Evolutionary conservation across 2,329 filamentous ascomycete species (phyloP).

Genomic region (Trichophaea hybrida): DNA sequence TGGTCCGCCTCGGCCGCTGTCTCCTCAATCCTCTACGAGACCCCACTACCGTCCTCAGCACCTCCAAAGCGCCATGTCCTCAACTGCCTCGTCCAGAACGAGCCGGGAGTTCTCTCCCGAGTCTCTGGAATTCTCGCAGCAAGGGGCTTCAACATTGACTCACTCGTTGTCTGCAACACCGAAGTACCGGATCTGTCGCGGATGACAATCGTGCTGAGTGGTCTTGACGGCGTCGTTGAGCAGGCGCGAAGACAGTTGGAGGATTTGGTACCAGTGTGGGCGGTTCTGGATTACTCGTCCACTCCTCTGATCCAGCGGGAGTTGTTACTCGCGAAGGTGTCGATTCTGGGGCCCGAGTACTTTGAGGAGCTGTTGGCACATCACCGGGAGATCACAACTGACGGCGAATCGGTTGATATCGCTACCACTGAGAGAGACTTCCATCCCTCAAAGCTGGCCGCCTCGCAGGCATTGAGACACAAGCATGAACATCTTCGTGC

Average conservation of each 20-base stretch:
- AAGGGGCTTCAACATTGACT: slow-evolving; percentile 98
- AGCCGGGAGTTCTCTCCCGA: slow-evolving; percentile 90
- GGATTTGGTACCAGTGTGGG: slow-evolving; percentile 95
- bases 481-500: slow-evolving; percentile 96
- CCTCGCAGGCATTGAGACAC: slow-evolving; percentile 78
- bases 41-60: slow-evolving; percentile 63
- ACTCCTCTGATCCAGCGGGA: slow-evolving; percentile 91
- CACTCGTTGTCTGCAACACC: slow-evolving; percentile 90
- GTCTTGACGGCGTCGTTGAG: slow-evolving; percentile 93
- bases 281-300: slow-evolving; percentile 87
- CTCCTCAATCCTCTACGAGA: slow-evolving; percentile 98
- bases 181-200: slow-evolving; percentile 92
- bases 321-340: slow-evolving; percentile 87
- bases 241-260: slow-evolving; percentile 91
- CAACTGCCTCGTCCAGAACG: slow-evolving; percentile 97
- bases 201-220: slow-evolving; percentile 96
- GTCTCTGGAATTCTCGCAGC: slow-evolving; percentile 93
- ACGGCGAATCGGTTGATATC: slow-evolving; percentile 31
- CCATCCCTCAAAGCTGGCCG: slow-evolving; percentile 74
- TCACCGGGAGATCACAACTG: slow-evolving; percentile 71
- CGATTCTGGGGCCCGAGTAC: slow-evolving; percentile 91
- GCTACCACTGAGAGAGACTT: slow-evolving; percentile 51
- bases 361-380: slow-evolving; percentile 94
- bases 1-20: slow-evolving; percentile 87
- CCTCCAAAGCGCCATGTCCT: slow-evolving; percentile 90